Conservation (phyloP, 148 eudicot species). For the Rhododendron ferrugineum region DNA sequence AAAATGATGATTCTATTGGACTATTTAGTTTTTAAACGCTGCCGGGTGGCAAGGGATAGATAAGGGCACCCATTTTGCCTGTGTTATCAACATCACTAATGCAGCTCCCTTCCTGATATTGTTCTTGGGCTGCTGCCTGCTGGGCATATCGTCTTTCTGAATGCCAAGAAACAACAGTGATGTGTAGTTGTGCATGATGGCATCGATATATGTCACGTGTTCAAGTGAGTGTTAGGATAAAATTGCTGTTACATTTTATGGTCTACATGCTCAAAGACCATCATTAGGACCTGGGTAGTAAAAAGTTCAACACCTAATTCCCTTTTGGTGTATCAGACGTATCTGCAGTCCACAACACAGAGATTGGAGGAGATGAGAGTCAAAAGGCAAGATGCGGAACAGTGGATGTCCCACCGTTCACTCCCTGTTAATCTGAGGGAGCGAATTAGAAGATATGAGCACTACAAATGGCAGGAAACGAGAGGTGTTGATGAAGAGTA, state of each 20-base stretch:
- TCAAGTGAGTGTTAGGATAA: background rate
- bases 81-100: background rate
- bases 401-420: conserved; percentile 89
- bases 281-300: background rate
- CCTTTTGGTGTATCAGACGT: conserved; percentile 47
- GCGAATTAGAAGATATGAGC: conserved; percentile 82
- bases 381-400: conserved; percentile 88
- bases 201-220: background rate
- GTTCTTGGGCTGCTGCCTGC: background rate
- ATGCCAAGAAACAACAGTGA: background rate
- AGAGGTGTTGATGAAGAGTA: conserved; percentile 88
- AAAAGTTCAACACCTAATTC: background rate
- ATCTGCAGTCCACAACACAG: conserved; percentile 77
- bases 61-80: background rate
- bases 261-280: background rate
- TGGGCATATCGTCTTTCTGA: background rate
- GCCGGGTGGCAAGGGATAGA: background rate
- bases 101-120: background rate
- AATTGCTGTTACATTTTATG: background rate
- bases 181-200: background rate
- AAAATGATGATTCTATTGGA: background rate
- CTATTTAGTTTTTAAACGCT: background rate
- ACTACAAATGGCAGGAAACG: conserved; percentile 94
- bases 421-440: conserved; percentile 76
- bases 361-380: conserved; percentile 92